Evolutionary conservation across 2,329 filamentous ascomycete species (phyloP), one percentile per base, ranked within the genome.

Genomic region (Penicillium sp.): DNA sequence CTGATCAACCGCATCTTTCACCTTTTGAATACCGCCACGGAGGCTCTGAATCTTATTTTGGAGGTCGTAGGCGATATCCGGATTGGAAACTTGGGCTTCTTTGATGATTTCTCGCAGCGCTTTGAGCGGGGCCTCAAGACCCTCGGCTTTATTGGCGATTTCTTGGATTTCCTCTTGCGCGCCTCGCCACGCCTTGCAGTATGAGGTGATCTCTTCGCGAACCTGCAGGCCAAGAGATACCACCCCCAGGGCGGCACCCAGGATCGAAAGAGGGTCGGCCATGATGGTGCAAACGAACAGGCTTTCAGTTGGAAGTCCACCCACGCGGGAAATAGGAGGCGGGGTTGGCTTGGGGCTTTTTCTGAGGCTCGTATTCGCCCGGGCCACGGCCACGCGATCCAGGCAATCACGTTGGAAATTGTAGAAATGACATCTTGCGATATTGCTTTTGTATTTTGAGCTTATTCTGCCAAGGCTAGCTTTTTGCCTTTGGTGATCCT

Each of bases 161-260:
- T 29, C 36, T 21, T 46, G 51, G 36, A 52, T 42, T 16, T 52
- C 51, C 8, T 26, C n/a, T 5, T 52, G 26, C 3, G 29, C 37
- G 18, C 51, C 51, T 24, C 26, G 44, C 51, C 51, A 48, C 18
- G 34, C 18, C 23, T 29, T 39, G 28, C 36, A 52, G 6, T 52
- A 52, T 26, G 44, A 47, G 10, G 39, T 45, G 21, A 52, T 52
- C 28, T 48, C 36, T 13, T 24, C 44, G 5, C 44, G 44, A 5
- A 53, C 36, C 23, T 53, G 51, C 5, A 53, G 28, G 10, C 34
- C 51, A 7, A 53, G 24, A 3, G 44, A 48, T 13, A 48, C n/a
- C 3, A 53, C 51, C 2, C 36, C 45, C 23, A 48, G 36, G 1
- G 36, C 51, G 14, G 51, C 39, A 11, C 44, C 44, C 13, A 45